A percentile compares a stretch with the other conserved stretches of the same genome.
Conservation (phyloP, 225 moss, liverwort and hornwort genomes). For the Sphagnum tenellum region DNA sequence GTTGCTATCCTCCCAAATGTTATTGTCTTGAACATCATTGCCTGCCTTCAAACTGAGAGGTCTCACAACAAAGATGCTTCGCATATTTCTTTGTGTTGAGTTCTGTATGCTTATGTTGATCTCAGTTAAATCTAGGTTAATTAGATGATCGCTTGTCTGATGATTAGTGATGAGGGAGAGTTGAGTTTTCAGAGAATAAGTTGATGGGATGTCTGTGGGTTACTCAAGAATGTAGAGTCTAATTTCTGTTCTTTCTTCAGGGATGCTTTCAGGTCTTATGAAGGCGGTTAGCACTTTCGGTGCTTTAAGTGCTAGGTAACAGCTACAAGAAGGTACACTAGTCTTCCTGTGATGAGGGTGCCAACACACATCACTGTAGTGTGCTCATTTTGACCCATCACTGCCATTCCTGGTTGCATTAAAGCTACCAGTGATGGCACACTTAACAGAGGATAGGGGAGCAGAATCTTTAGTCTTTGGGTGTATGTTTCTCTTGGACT, state of each 20-base stretch:
- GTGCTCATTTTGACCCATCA: constrained; percentile 22
- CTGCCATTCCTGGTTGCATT: constrained; percentile 4
- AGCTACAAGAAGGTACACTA: constrained; percentile 93
- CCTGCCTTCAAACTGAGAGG: too few relatives aligned
- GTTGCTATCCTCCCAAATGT: too few relatives aligned
- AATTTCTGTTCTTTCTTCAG: constrained; percentile 99
- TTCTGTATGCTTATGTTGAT: too few relatives aligned
- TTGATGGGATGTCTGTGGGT: too few relatives aligned
- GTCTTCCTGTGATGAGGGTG: constrained; percentile 61
- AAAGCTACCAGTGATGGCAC: constrained; percentile 4
- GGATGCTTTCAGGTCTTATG: constrained; percentile 88
- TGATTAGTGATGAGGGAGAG: too few relatives aligned
- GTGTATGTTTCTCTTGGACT: constrained; percentile 7
- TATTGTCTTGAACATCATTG: too few relatives aligned
- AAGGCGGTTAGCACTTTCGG: constrained; percentile 68
- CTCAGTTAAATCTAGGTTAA: too few relatives aligned
- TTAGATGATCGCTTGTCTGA: too few relatives aligned
- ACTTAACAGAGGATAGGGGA: not conserved
- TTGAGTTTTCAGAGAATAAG: too few relatives aligned
- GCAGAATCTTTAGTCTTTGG: not conserved
- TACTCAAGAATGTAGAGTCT: constrained; percentile 49
- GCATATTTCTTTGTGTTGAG: too few relatives aligned
- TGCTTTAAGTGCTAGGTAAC: constrained; percentile 91
- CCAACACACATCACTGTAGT: constrained; percentile 32
- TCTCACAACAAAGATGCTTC: too few relatives aligned